These are phyloP conservation scores for Biscutella laevigata DNA, from an alignment of 441 rosid species.

Conservation along the genomic window DNA sequence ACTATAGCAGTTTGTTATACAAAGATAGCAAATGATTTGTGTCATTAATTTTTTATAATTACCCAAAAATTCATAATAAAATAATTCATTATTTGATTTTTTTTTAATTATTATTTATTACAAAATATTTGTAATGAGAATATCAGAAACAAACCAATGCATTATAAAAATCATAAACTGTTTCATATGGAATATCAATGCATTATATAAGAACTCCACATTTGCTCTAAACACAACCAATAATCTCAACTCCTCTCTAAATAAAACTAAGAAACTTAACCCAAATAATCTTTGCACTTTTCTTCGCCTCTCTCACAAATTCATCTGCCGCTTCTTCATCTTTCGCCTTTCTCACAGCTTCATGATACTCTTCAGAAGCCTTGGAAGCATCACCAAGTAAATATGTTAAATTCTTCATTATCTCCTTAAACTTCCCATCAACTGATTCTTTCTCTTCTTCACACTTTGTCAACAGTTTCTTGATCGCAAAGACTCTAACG, in stretches of 20 bases:
- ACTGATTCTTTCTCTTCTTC: slow-evolving; percentile 16
- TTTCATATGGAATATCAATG: no score
- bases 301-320: slow-evolving; percentile 17
- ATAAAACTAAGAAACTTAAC: slow-evolving; percentile 25
- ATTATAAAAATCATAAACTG: no score
- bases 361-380: slow-evolving; percentile 25
- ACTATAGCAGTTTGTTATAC: no score
- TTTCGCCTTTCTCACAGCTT: slow-evolving; percentile 13
- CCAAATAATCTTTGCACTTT: slow-evolving; percentile 24
- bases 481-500: slow-evolving; percentile 22
- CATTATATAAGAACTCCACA: slow-evolving; percentile 9
- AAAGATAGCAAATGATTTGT: no score
- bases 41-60: no score
- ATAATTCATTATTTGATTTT: no score
- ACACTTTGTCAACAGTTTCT: slow-evolving; percentile 17
- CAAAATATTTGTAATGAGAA: no score
- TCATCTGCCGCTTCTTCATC: slow-evolving; percentile 25
- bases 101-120: no score
- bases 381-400: slow-evolving; percentile 21
- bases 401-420: background rate
- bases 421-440: slow-evolving; percentile 7
- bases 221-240: slow-evolving; percentile 4
- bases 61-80: no score
- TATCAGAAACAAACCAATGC: no score
- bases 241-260: slow-evolving; percentile 16